phyloP scores from a whole-genome alignment of 2,329 filamentous ascomycete species.

The Alternaria ethzedia region DNA sequence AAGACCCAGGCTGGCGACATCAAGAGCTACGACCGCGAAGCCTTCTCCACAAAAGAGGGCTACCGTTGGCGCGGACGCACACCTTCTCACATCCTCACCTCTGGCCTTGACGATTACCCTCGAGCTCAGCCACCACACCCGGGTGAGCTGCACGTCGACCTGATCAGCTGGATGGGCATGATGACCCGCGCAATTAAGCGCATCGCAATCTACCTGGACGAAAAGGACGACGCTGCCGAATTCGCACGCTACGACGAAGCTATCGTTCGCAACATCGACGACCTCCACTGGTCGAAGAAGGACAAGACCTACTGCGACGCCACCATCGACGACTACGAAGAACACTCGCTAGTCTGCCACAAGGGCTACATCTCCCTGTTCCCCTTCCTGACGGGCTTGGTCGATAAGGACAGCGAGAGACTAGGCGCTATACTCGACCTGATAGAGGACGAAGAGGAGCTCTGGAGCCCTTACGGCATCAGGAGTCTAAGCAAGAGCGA shows the following conservation, averaged over 20 bases:
- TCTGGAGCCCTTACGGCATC: conserved; percentile 92
- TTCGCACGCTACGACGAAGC: conserved; percentile 75
- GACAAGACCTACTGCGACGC: conserved; percentile 90
- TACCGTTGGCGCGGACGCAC: conserved; percentile 96
- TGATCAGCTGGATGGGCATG: conserved; percentile 97
- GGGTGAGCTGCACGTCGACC: conserved; percentile 91
- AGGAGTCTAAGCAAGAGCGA: conserved; percentile 86
- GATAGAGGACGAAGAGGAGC: conserved; percentile 78
- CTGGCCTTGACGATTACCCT: conserved; percentile 94
- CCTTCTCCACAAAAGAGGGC: conserved; percentile 86
- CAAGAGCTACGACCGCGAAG: conserved; percentile 87
- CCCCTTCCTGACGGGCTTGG: conserved; percentile 84
- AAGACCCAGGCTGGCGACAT: conserved; percentile 89
- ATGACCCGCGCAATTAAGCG: conserved; percentile 87
- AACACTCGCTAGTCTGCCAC: conserved; percentile 87
- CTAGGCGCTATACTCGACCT: conserved; percentile 78
- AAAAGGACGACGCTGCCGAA: conserved; percentile 76
- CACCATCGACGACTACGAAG: conserved; percentile 93
- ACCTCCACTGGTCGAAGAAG: conserved; percentile 88
- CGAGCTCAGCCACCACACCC: conserved; percentile 92
- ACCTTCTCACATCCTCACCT: conserved; percentile 85
- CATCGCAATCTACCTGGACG: conserved; percentile 76
- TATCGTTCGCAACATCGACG: conserved; percentile 84
- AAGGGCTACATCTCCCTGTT: conserved; percentile 95
- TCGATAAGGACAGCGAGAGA: conserved; percentile 75